These are phyloP conservation scores for Serendipita sp. DNA, from an alignment of 768 basidiomycete genomes.

Conservation along the genomic window DNA sequence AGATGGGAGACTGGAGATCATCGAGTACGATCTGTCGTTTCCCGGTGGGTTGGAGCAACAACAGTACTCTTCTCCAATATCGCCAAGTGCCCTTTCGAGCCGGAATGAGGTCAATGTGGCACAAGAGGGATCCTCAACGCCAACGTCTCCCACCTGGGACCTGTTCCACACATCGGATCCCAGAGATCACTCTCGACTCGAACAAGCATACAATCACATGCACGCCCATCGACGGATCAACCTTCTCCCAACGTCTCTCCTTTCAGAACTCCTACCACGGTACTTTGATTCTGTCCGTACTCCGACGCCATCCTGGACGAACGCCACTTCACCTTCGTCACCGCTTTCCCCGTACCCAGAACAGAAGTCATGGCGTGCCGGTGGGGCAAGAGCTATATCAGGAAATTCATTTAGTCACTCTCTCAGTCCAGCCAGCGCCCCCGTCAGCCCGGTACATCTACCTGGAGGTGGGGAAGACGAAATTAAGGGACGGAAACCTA, in stretches of 20 bases:
- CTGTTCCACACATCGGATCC: constrained; percentile 32
- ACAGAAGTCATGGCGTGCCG: no score
- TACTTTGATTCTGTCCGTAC: constrained; percentile 42
- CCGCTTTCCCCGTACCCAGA: no score
- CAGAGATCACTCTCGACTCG: constrained; percentile 48
- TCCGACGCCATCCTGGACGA: constrained; percentile 25
- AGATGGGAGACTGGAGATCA: constrained; percentile 55
- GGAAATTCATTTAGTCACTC: no score
- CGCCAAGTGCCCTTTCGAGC: not conserved
- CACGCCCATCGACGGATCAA: constrained; percentile 56
- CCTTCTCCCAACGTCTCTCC: constrained; percentile 40
- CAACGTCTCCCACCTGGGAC: not conserved
- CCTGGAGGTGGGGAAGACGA: no score
- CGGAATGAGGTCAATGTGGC: not conserved
- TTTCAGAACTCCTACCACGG: constrained; percentile 40
- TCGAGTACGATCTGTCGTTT: constrained; percentile 52
- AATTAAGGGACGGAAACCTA: no score
- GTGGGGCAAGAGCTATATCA: no score
- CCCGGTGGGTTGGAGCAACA: constrained; percentile 20
- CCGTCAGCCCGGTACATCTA: no score
- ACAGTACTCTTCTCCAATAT: not conserved
- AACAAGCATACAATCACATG: constrained; percentile 51
- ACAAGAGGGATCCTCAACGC: not conserved
- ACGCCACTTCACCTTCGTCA: not conserved
- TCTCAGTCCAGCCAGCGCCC: no score